Base-by-base conservation (phyloP, 805 yeast species). In the Scheffersomyces stipitis region DNA sequence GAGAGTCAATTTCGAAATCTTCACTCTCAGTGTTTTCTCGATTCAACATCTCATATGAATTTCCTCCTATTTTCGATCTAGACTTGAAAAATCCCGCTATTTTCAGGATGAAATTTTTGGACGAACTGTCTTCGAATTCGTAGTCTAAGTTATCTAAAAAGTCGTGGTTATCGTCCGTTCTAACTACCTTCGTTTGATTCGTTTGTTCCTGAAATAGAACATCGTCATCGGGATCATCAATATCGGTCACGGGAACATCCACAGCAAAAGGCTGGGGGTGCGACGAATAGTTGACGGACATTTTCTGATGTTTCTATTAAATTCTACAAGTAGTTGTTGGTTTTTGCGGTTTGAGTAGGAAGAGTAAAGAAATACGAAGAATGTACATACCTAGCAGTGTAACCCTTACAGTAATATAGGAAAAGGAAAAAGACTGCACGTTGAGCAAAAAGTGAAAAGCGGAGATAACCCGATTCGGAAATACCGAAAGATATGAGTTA, bases 161-260 rank as follows among this genome's bases (percentile, higher is more conserved):
- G 22, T 38, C 45, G 14, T 28, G 27, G 13, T 30, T 34, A 12
- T 32, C 28, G 17, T 23, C 18, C 13, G 6, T 29, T 12, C 13
- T 15, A 15, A n/a, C 26, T 12, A 23, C n/a, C 22, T 8, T 27
- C 22, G 28, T 24, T 27, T 20, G 31, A 16, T 28, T 28, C n/a
- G 24, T 28, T 14, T 41, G 52, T 16, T 60, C 54, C 5, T 41
- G 40, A 39, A 55, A 54, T 3, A 62, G 30, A 14, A 57, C 39
- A 37, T 64, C 69, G 36, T 67, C 74, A 12, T 58, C 71, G 3
- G 49, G 48, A 16, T 64, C 71, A 46, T 80, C 83, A 37, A 80
- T 56, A 48, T 80, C 71, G 0, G 80, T 74, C 4, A 80, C 64
- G 0, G 84, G 85, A 3, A 75, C 52, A 42, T 80, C 86, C 5